Evolutionary conservation across 768 basidiomycete genomes (phyloP).

Genomic region (Phanerochaete carnosa): DNA sequence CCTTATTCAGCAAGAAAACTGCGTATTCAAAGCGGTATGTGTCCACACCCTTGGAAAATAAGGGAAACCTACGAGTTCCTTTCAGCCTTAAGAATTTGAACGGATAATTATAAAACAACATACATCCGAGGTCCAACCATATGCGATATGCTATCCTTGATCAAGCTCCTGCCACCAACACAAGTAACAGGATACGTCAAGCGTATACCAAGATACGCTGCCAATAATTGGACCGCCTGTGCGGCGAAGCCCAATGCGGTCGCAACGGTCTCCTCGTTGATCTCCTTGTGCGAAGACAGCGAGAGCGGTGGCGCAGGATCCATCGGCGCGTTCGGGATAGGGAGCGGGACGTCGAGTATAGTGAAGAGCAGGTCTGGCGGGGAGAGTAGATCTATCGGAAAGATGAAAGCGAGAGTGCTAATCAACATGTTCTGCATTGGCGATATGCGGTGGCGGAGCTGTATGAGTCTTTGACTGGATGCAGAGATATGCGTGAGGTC

Average conservation of each 20-base stretch:
- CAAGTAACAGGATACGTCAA: slow-evolving; percentile 89
- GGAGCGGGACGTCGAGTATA: slow-evolving; percentile 84
- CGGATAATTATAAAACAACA: slow-evolving; percentile 24
- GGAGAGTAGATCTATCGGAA: slow-evolving; percentile 85
- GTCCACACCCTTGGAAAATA: slow-evolving; percentile 93
- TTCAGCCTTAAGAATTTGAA: not conserved
- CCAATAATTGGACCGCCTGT: slow-evolving; percentile 79
- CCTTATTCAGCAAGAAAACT: slow-evolving; percentile 93
- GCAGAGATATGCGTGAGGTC: slow-evolving; percentile 12
- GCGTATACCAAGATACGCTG: slow-evolving; percentile 70
- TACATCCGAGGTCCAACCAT: slow-evolving; percentile 96
- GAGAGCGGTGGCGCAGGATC: slow-evolving; percentile 84
- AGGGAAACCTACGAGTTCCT: slow-evolving; percentile 68
- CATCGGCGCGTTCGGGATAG: slow-evolving; percentile 70
- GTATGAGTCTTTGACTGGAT: slow-evolving; percentile 43
- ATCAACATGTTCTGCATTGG: slow-evolving; percentile 62
- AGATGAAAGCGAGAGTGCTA: slow-evolving; percentile 71
- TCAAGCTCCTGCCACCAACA: slow-evolving; percentile 85
- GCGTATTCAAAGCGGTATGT: slow-evolving; percentile 97
- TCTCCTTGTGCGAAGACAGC: slow-evolving; percentile 58
- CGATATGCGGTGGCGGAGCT: slow-evolving; percentile 47
- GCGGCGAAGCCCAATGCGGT: slow-evolving; percentile 90
- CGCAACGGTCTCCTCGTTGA: slow-evolving; percentile 84
- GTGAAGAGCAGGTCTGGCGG: slow-evolving; percentile 86
- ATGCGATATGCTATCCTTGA: slow-evolving; percentile 88